Conservation (phyloP, 805 yeast species). For the Komagataella kurtzmanii region DNA sequence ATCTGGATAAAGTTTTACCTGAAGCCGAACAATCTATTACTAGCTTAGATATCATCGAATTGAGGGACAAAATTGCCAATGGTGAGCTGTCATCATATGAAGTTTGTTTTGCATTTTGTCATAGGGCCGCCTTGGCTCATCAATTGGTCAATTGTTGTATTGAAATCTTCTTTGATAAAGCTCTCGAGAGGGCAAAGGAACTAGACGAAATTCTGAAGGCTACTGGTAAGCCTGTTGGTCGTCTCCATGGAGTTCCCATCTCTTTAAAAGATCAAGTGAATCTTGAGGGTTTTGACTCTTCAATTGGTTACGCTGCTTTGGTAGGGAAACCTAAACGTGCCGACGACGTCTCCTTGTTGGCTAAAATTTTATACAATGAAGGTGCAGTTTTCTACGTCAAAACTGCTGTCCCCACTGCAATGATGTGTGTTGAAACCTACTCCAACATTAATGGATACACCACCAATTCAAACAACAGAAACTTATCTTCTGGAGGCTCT, state of each 20-base stretch:
- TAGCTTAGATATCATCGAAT: conserved; percentile 8
- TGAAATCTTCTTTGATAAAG: conserved; percentile 13
- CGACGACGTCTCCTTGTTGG: conserved; percentile 10
- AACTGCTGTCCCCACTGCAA: conserved; percentile 42
- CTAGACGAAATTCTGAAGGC: conserved; percentile 7
- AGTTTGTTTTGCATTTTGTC: conserved; percentile 14
- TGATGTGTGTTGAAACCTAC: conserved; percentile 46
- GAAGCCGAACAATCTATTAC: conserved; percentile 11
- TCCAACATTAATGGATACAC: conserved; percentile 39
- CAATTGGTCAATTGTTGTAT: conserved; percentile 13
- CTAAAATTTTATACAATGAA: conserved; percentile 4
- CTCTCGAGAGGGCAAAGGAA: conserved; percentile 9
- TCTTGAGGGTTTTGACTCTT: conserved; percentile 21
- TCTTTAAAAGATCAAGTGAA: conserved; percentile 38
- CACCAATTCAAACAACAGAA: conserved; percentile 34
- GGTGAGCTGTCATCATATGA: conserved; percentile 8
- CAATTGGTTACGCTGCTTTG: conserved; percentile 8
- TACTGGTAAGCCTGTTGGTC: conserved; percentile 9
- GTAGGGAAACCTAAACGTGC: conserved; percentile 2
- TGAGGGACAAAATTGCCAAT: conserved; percentile 3
- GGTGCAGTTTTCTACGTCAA: conserved; percentile 34
- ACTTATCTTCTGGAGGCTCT: conserved; percentile 47
- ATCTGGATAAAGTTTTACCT: conserved; percentile 11
- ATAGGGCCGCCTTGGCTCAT: conserved; percentile 15
- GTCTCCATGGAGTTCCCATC: conserved; percentile 19